Evolutionary conservation across 169 alveolate genomes (phyloP), one percentile per base, ranked within the genome.

Genomic region (Eimeria maxima): DNA sequence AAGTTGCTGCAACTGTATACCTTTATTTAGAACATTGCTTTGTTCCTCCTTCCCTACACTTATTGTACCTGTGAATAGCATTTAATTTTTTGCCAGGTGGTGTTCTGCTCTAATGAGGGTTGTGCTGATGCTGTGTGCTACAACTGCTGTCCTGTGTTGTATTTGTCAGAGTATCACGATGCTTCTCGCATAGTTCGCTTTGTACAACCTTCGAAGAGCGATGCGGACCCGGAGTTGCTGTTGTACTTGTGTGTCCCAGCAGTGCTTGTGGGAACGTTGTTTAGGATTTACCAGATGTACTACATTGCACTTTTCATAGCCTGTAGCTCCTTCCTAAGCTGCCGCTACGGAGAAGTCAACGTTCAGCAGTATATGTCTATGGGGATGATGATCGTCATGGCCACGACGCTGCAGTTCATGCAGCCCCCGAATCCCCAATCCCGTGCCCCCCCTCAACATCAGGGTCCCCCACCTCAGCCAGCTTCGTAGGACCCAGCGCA

Each of bases 311-410:
- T 83, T 16, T 83, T 83, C 76, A 69, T 83, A 5, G 92, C 92
- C 1, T 50, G 92, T 22, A 53, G 76, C 55, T 83, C 92, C 57
- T 83, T 83, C 29, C 55, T 83, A 22, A 42, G 92, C 76, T 83
- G 92, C 63, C 55, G 27, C 27, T 83, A 83, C n/a, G 92, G 92
- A 14, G 92, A 83, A 47, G 92, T 83, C 11, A 83, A 83, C 11
- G 55, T 44, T 10, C 92, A 83, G 20, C 92, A 83, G 42, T 83
- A 83, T 57, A 18, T 53, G 0, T 83, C 92, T 14, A 53, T 83
- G 92, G 63, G 55, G 22, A 83, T 83, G 92, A 83, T 83, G 92
- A 53, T 83, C 92, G 76, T 57, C 29, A 83, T 83, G 92, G 50
- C 92, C 3, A 57, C 76, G 4, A 83, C 92, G 14, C 60, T 83